These are phyloP conservation scores for Trichophyton schoenleinii DNA, from an alignment of 2,329 filamentous ascomycete genomes.

Conservation along the genomic window DNA sequence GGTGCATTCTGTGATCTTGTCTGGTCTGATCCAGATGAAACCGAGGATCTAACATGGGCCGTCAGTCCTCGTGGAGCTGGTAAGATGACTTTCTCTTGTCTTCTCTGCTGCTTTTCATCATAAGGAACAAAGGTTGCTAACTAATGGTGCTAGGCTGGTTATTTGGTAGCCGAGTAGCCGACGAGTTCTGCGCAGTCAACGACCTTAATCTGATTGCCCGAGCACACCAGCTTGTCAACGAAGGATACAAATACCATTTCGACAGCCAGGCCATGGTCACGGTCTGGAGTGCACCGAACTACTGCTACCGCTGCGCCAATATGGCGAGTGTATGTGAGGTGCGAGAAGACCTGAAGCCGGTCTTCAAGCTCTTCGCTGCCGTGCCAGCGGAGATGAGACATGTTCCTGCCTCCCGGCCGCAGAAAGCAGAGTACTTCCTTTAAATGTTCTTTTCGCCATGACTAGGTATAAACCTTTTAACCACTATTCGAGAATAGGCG, in stretches of 20 bases:
- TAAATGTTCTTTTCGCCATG: conserved; percentile 14
- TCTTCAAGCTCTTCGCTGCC: conserved; percentile 53
- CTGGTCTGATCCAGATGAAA: conserved; percentile 96
- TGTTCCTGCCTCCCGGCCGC: conserved; percentile 32
- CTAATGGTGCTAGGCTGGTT: conserved; percentile 11
- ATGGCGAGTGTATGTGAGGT: conserved; percentile 78
- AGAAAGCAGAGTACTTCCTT: conserved; percentile 38
- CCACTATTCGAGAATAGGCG: no score
- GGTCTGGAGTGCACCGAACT: conserved; percentile 78
- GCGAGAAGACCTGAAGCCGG: conserved; percentile 69
- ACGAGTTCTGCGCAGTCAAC: conserved; percentile 99
- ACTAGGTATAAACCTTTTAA: no score
- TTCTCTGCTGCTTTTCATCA: background rate
- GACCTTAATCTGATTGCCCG: conserved; percentile 88
- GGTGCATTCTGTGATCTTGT: conserved; percentile 96
- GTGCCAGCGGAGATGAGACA: conserved; percentile 37
- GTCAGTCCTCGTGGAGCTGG: conserved; percentile 89
- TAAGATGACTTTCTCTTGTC: conserved; percentile 35
- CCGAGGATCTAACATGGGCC: conserved; percentile 67
- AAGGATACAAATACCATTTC: conserved; percentile 93
- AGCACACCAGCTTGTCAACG: conserved; percentile 98
- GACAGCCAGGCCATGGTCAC: conserved; percentile 97
- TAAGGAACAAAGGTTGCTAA: background rate
- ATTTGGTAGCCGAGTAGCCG: conserved; percentile 26
- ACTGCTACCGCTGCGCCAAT: conserved; percentile 98